Percentiles rank a stretch among this genome's conserved stretches.
Conservation (phyloP, 2,329 filamentous ascomycete species). For the Cyphellophora europaea region DNA sequence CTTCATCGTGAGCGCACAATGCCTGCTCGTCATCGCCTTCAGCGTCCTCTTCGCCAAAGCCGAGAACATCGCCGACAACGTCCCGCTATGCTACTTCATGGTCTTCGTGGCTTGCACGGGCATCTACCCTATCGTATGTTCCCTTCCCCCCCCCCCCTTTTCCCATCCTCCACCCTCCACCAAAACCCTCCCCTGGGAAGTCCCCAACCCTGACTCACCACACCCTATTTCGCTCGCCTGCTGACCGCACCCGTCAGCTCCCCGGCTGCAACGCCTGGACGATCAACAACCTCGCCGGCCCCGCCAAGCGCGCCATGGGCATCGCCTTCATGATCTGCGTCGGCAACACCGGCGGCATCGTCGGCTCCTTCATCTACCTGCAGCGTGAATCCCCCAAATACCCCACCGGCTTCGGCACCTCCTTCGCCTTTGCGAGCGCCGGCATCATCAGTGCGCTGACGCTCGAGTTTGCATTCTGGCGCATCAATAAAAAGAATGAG, state of each 20-base stretch:
- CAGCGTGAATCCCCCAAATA: conserved; percentile 24
- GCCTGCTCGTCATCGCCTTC: conserved; percentile 27
- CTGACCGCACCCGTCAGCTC: too few relatives aligned
- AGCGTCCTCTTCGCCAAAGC: conserved; percentile 28
- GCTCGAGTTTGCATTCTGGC: conserved; percentile 23
- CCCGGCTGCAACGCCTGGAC: conserved; percentile 35
- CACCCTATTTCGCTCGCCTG: too few relatives aligned
- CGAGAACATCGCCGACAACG: conserved; percentile 28
- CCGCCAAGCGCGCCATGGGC: conserved; percentile 32
- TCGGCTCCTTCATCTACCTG: conserved; percentile 26
- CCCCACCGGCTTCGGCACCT: conserved; percentile 25
- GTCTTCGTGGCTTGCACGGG: conserved; percentile 35
- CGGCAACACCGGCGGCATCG: conserved; percentile 30
- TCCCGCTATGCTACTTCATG: conserved; percentile 35
- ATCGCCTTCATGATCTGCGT: conserved; percentile 33
- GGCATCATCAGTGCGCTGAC: conserved; percentile 18
- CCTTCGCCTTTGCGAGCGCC: conserved; percentile 21
- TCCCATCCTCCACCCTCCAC: too few relatives aligned
- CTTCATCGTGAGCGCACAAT: conserved; percentile 28
- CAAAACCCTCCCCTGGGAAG: too few relatives aligned
- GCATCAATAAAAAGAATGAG: conserved; percentile 26
- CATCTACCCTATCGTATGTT: conserved; percentile 36
- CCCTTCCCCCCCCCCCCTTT: too few relatives aligned
- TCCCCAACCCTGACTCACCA: too few relatives aligned
- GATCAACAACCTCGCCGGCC: conserved; percentile 28